Conservation (phyloP, 148 eudicot genomes). For the Pouteria glomerata region DNA sequence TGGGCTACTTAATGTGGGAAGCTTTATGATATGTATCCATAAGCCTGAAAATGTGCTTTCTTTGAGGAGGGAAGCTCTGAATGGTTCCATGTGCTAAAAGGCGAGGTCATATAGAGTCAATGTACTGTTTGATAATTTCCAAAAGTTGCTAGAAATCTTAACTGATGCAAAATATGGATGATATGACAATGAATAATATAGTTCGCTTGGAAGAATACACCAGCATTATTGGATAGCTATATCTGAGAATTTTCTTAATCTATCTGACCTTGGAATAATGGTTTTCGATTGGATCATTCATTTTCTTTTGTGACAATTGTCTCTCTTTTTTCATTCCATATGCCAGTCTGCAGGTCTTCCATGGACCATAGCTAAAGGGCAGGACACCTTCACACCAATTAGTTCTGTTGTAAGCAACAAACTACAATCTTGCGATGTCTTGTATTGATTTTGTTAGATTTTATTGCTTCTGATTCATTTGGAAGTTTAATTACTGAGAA, state of each 20-base stretch:
- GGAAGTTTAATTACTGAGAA: not conserved
- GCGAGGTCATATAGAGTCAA: too few species aligned
- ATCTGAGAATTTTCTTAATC: too few species aligned
- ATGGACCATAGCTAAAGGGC: slow-evolving; percentile 90
- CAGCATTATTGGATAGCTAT: too few species aligned
- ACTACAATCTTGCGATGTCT: not conserved
- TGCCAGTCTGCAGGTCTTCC: slow-evolving; percentile 94
- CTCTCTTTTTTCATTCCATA: not conserved
- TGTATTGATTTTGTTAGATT: slow-evolving; percentile 6
- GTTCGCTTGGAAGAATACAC: slow-evolving; percentile 1
- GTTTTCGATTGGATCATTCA: not conserved
- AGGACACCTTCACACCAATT: slow-evolving; percentile 98
- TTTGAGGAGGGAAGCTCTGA: too few species aligned
- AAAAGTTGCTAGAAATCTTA: too few species aligned
- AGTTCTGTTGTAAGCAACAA: slow-evolving; percentile 63
- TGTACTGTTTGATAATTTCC: too few species aligned
- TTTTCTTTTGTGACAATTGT: not conserved
- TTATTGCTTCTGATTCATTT: not conserved
- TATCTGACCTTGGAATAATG: not conserved
- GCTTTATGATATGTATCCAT: too few species aligned
- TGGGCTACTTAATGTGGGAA: too few species aligned
- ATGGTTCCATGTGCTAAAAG: too few species aligned
- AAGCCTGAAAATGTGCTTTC: too few species aligned
- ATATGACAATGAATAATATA: too few species aligned
- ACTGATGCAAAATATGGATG: too few species aligned